These are phyloP conservation scores for Fonsecaea monophora DNA, from an alignment of 2,329 filamentous ascomycete genomes.

Conservation along the genomic window DNA sequence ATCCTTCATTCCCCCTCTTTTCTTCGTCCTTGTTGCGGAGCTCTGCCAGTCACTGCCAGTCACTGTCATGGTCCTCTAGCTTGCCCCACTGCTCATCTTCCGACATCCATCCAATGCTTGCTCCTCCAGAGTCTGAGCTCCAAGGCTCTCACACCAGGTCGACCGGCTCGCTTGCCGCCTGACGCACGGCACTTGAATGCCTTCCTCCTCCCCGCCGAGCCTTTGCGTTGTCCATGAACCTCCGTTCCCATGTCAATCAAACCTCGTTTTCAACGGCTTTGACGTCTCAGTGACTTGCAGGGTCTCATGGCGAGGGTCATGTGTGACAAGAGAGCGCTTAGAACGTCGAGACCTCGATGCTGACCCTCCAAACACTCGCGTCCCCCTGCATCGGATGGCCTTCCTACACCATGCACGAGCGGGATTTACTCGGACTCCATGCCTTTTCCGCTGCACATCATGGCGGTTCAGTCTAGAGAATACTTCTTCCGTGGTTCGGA, in stretches of 20 bases:
- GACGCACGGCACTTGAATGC: slow-evolving; percentile 17
- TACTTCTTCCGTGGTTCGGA: slow-evolving; percentile 6
- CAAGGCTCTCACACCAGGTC: slow-evolving; percentile 13
- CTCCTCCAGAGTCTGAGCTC: slow-evolving; percentile 8
- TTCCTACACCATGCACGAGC: slow-evolving; percentile 8
- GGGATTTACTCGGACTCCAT: slow-evolving; percentile 15
- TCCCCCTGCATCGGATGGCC: slow-evolving; percentile 2
- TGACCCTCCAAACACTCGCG: background rate
- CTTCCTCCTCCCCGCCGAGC: background rate
- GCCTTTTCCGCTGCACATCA: slow-evolving; percentile 7
- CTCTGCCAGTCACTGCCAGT: slow-evolving; percentile 22
- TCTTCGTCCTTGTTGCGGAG: slow-evolving; percentile 28
- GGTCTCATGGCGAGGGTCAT: slow-evolving; percentile 5
- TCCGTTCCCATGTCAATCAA: background rate
- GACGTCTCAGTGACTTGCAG: background rate
- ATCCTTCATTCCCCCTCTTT: slow-evolving; percentile 16
- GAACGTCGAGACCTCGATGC: slow-evolving; percentile 13
- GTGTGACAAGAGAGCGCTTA: slow-evolving; percentile 3
- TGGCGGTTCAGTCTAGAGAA: background rate
- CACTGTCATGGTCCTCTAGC: background rate
- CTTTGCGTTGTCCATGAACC: slow-evolving; percentile 11
- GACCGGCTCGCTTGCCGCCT: slow-evolving; percentile 9
- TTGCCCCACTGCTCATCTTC: slow-evolving; percentile 28
- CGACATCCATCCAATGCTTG: slow-evolving; percentile 12
- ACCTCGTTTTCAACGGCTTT: background rate